A percentile compares a stretch with the other conserved stretches of the same genome.
Evolutionary conservation across 2,329 filamentous ascomycete genomes (phyloP).

Genomic region (Aspergillus cejpii): DNA sequence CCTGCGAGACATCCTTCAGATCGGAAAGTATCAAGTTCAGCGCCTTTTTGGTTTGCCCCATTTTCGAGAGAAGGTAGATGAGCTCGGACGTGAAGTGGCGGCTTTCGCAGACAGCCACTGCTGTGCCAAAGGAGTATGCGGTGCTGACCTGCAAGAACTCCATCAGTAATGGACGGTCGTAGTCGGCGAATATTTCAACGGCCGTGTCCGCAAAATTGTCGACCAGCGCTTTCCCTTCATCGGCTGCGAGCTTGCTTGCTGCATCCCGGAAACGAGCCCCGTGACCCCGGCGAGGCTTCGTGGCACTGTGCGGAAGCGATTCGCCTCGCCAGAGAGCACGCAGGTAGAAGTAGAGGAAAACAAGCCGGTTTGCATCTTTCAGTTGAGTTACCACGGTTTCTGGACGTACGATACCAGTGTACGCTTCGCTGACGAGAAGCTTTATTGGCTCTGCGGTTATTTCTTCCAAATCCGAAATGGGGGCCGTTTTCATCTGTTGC

Average conservation of each 20-base stretch:
- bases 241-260: conserved; percentile 45
- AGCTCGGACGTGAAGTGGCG: conserved; percentile 80
- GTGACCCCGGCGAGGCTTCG: conserved; percentile 32
- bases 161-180: conserved; percentile 74
- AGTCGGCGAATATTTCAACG: conserved; percentile 76
- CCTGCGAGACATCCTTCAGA: conserved; percentile 83
- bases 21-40: conserved; percentile 89
- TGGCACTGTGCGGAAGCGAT: conserved; percentile 43
- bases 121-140: conserved; percentile 74
- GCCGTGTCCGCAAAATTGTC: conserved; percentile 83
- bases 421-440: conserved; percentile 82
- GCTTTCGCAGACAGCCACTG: conserved; percentile 67
- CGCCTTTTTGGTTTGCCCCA: conserved; percentile 85
- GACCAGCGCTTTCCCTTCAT: conserved; percentile 62
- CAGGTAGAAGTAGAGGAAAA: conserved; percentile 90
- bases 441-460: conserved; percentile 76
- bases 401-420: conserved; percentile 76
- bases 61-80: conserved; percentile 94
- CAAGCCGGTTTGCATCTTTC: conserved; percentile 56
- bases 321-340: conserved; percentile 77
- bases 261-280: conserved; percentile 37
- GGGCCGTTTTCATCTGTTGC: conserved; percentile 59
- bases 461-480: conserved; percentile 65
- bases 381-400: conserved; percentile 73
- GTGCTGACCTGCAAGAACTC: conserved; percentile 79